Percentiles rank a stretch among this genome's conserved stretches.
phyloP scores from a whole-genome alignment of 768 basidiomycete genomes.

The Auriscalpium orientale region DNA sequence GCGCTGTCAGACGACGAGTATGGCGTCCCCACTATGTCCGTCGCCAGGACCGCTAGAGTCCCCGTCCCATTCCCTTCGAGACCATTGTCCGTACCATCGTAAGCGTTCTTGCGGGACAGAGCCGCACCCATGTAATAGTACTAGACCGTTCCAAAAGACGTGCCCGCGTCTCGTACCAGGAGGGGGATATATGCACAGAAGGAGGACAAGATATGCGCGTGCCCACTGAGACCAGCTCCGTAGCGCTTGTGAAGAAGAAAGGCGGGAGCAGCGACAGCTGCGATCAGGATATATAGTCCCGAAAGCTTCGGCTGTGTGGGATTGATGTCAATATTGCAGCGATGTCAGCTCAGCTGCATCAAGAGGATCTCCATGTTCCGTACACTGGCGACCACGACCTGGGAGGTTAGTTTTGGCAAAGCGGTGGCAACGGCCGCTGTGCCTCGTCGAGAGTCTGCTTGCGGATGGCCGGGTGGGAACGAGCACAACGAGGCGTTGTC shows the following conservation, averaged over 20 bases:
- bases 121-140: not conserved
- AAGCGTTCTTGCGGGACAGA: not conserved
- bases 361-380: too few relatives aligned
- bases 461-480: too few relatives aligned
- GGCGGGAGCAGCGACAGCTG: not conserved
- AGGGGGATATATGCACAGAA: conserved; percentile 27
- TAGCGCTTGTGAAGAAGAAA: not conserved
- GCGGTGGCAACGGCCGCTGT: too few relatives aligned
- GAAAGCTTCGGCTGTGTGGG: conserved; percentile 22
- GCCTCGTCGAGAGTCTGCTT: too few relatives aligned
- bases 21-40: not conserved
- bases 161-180: not conserved
- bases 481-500: too few relatives aligned
- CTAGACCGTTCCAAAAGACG: not conserved
- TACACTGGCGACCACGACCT: too few relatives aligned
- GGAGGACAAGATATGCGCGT: not conserved
- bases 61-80: too few relatives aligned
- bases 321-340: too few relatives aligned
- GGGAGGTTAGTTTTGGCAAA: too few relatives aligned
- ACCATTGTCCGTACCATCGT: not conserved
- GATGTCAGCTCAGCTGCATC: too few relatives aligned
- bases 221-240: not conserved
- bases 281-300: not conserved
- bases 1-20: not conserved
- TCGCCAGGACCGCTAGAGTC: not conserved